These are phyloP conservation scores for Metarhizium brunneum DNA, from an alignment of 2,329 filamentous ascomycete species.

Conservation along the genomic window DNA sequence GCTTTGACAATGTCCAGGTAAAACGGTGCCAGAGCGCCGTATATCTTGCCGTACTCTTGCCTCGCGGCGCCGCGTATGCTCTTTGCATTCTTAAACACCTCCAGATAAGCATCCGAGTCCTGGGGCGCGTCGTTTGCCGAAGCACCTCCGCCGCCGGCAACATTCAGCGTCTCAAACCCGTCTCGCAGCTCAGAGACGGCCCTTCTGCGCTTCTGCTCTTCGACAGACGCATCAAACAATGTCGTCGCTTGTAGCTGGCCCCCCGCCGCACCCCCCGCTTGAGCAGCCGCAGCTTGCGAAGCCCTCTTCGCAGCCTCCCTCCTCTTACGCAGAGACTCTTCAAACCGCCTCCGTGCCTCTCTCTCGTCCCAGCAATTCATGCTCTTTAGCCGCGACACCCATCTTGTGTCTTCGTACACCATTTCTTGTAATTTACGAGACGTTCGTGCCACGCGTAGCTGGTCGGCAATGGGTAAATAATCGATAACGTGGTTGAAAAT, in stretches of 20 bases:
- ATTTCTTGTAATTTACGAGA: conserved; percentile 89
- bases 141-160: conserved; percentile 26
- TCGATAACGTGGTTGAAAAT: conserved; percentile 83
- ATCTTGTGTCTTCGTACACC: conserved; percentile 96
- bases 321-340: conserved; percentile 56
- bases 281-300: conserved; percentile 11
- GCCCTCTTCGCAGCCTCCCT: conserved; percentile 40
- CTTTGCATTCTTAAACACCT: conserved; percentile 58
- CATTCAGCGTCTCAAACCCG: conserved; percentile 71
- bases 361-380: conserved; percentile 91
- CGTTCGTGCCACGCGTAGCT: conserved; percentile 74
- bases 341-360: conserved; percentile 73
- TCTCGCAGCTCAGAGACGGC: conserved; percentile 34
- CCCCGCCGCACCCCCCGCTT: conserved; percentile 11
- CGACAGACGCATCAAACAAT: conserved; percentile 63
- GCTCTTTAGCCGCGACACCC: conserved; percentile 75
- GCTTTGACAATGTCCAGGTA: conserved; percentile 73
- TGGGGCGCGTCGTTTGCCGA: conserved; percentile 33
- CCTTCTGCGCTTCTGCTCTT: conserved; percentile 49
- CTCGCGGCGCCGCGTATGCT: conserved; percentile 80
- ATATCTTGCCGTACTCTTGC: conserved; percentile 84
- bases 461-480: conserved; percentile 75
- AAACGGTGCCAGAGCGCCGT: conserved; percentile 79
- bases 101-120: conserved; percentile 57
- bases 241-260: conserved; percentile 32